Evolutionary conservation across 2,329 filamentous ascomycete genomes (phyloP).

Genomic region (Neonectria coccinea): DNA sequence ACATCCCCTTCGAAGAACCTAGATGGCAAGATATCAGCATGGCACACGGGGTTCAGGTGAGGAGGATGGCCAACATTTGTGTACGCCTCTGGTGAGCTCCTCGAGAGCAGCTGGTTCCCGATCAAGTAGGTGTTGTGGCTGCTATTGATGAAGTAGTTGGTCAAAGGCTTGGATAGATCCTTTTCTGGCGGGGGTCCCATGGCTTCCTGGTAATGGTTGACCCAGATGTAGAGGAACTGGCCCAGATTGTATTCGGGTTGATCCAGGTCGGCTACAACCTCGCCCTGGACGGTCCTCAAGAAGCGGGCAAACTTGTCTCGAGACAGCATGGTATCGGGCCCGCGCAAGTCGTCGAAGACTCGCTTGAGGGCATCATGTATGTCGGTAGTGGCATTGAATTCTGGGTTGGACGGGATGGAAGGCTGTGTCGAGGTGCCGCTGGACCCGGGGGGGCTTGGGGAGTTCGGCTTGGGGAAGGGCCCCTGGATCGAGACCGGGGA

Average conservation of each 20-base stretch:
- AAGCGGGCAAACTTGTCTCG: slow-evolving; percentile 60
- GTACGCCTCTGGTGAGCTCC: slow-evolving; percentile 82
- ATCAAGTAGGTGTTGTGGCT: slow-evolving; percentile 95
- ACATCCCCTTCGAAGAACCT: slow-evolving; percentile 81
- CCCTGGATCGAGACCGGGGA: slow-evolving; percentile 44
- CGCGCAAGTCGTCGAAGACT: slow-evolving; percentile 61
- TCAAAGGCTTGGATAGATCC: slow-evolving; percentile 76
- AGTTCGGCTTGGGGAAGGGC: slow-evolving; percentile 35
- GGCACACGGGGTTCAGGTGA: slow-evolving; percentile 3
- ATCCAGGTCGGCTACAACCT: slow-evolving; percentile 50
- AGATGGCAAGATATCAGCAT: slow-evolving; percentile 15
- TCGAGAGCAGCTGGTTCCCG: slow-evolving; percentile 85
- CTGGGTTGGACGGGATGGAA: slow-evolving; percentile 25
- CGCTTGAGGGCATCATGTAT: slow-evolving; percentile 62
- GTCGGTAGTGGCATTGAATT: slow-evolving; percentile 59
- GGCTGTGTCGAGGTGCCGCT: slow-evolving; percentile 39
- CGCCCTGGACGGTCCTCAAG: slow-evolving; percentile 62
- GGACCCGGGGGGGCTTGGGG: slow-evolving; percentile 41
- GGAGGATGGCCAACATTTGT: slow-evolving; percentile 67
- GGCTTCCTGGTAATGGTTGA: slow-evolving; percentile 58
- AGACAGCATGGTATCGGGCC: slow-evolving; percentile 46
- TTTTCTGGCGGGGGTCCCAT: slow-evolving; percentile 58
- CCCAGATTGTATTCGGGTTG: slow-evolving; percentile 59
- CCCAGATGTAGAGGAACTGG: slow-evolving; percentile 65
- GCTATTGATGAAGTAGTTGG: slow-evolving; percentile 93